Conservation (phyloP, 805 yeast genomes). For the Yamadazyma sp. region DNA sequence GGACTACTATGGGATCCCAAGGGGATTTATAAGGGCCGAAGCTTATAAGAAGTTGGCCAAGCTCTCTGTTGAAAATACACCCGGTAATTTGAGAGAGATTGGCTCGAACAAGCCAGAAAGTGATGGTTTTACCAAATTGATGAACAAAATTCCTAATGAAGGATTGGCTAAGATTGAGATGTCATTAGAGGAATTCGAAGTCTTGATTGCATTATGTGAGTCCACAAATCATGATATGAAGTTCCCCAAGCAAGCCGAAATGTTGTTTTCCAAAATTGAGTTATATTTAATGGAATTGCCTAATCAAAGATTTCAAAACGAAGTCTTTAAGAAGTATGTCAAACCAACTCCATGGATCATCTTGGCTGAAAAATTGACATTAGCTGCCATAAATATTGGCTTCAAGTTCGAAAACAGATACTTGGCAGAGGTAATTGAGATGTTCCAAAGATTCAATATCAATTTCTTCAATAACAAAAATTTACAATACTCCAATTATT, state of each 20-base stretch:
- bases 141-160: slow-evolving; percentile 6
- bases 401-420: slow-evolving; percentile 18
- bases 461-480: slow-evolving; percentile 19
- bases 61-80: slow-evolving; percentile 26
- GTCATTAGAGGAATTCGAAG: slow-evolving; percentile 52
- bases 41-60: slow-evolving; percentile 37
- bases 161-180: slow-evolving; percentile 37
- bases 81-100: slow-evolving; percentile 9
- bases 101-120: slow-evolving; percentile 5
- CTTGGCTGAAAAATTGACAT: slow-evolving; percentile 30
- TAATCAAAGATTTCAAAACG: slow-evolving; percentile 40
- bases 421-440: slow-evolving; percentile 22
- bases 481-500: slow-evolving; percentile 30
- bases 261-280: slow-evolving; percentile 42
- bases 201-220: slow-evolving; percentile 53
- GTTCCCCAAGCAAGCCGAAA: slow-evolving; percentile 33
- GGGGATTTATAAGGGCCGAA: slow-evolving; percentile 38
- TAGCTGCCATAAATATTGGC: slow-evolving; percentile 31
- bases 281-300: slow-evolving; percentile 48
- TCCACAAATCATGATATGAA: slow-evolving; percentile 29
- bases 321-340: slow-evolving; percentile 25
- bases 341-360: slow-evolving; percentile 32
- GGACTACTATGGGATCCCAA: slow-evolving; percentile 37
- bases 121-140: slow-evolving; percentile 22
- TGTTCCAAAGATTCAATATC: slow-evolving; percentile 25